Evolutionary conservation across 2,329 filamentous ascomycete genomes (phyloP), one percentile per base, ranked within the genome.

Genomic region (Penicillium griseofulvum): DNA sequence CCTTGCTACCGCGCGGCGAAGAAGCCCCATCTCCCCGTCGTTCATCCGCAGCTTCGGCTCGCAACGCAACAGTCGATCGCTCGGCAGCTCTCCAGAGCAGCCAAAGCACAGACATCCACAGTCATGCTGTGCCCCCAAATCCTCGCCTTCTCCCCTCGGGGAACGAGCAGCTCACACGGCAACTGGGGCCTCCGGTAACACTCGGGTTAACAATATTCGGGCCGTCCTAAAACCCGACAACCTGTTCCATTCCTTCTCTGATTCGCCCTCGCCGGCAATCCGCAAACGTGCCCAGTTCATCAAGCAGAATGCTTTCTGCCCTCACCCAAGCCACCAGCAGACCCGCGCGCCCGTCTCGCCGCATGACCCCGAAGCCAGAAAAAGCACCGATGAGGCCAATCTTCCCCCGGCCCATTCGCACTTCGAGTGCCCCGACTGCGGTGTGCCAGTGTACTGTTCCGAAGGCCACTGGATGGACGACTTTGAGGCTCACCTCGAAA

Each of bases 371-470:
- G 86, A 89, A 70, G 80, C 80, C 33, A 78, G 80, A 58, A 85
- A 87, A 68, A 74, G 77, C 17, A 69, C 75, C 17, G 48, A 63
- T 37, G 52, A 55, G 19, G 47, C 65, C 19, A 82, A 75, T 37
- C 74, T 85, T 58, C 82, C 90, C 10, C 88, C 93, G 0, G 86
- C 87, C 16, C 91, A 96, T 74, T 91, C 97, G 49, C 81, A 89
- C 64, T 97, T 96, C 69, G 94, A 97, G 74, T 99, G 94, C 67
- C 92, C 94, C 0, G 93, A 99, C 73, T 99, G 94, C 66, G 94
- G 94, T 14, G 84, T 97, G 39, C 92, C 95, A 0, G 87, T 96
- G 7, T 96, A 94, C 71, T 99, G 94, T 78, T 93, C 86, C 65
- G 89, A 97, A 74, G 88, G 91, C 64, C 94, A 99, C 72, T 97